A percentile compares a stretch with the other conserved stretches of the same genome.
Conservation (phyloP, 139 green algal species). For the Gonium pectorale region DNA sequence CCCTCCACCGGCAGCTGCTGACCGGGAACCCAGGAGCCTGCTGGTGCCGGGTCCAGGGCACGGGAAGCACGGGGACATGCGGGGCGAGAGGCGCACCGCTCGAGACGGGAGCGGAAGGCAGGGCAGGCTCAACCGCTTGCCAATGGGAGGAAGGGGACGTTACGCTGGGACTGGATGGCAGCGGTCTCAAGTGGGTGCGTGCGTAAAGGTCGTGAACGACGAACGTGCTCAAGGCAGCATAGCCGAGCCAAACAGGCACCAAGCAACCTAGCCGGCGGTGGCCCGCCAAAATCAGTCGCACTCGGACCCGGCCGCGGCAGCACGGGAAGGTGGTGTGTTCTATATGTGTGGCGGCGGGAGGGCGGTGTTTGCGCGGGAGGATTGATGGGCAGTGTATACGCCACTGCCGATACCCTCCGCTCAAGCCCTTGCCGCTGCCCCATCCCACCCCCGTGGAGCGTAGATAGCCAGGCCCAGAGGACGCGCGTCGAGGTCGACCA, state of each 20-base stretch:
- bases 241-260: too few relatives aligned
- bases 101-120: background rate
- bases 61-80: too few relatives aligned
- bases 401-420: background rate
- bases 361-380: background rate
- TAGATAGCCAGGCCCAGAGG: background rate
- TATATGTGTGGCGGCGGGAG: background rate
- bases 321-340: background rate
- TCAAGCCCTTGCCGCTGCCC: background rate
- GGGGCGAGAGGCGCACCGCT: too few relatives aligned
- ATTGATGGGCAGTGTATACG: too few relatives aligned
- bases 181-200: background rate
- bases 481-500: background rate
- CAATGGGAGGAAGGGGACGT: background rate
- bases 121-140: too few relatives aligned
- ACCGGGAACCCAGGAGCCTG: conserved; percentile 20
- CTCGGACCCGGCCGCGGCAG: too few relatives aligned
- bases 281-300: too few relatives aligned
- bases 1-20: conserved; percentile 42
- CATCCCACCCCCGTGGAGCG: background rate
- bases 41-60: background rate
- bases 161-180: background rate
- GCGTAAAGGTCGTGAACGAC: background rate
- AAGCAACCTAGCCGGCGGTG: too few relatives aligned
- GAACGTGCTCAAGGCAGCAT: too few relatives aligned